A percentile compares a stretch with the other conserved stretches of the same genome.
phyloP scores from a whole-genome alignment of 768 basidiomycete genomes.

The Hygrophoropsis aurantiaca region DNA sequence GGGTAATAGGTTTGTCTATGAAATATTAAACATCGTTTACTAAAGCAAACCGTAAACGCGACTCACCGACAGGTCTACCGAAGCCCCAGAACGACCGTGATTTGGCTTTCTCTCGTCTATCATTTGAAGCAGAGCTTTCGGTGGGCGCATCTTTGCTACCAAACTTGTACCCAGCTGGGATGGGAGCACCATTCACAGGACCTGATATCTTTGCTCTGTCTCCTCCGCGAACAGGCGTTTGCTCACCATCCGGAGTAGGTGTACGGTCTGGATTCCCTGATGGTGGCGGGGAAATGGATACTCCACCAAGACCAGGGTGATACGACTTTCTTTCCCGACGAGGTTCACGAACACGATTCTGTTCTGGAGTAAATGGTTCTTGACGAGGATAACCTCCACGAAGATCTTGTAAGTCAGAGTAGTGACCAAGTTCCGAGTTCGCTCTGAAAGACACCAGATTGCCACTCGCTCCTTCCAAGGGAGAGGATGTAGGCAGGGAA shows the following conservation, averaged over 20 bases:
- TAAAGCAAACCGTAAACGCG: constrained; percentile 11
- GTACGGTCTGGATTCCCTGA: constrained; percentile 34
- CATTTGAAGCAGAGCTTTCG: constrained; percentile 44
- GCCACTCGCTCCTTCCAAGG: constrained; percentile 36
- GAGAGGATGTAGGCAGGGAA: constrained; percentile 51
- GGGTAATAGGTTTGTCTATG: constrained; percentile 37
- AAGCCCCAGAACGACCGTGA: constrained; percentile 94
- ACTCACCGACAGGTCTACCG: constrained; percentile 63
- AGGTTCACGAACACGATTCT: constrained; percentile 47
- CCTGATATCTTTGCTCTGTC: constrained; percentile 88
- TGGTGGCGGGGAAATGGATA: constrained; percentile 46
- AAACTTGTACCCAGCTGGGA: constrained; percentile 90
- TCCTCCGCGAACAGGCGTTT: constrained; percentile 49
- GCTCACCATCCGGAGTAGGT: constrained; percentile 49
- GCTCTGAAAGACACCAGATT: constrained; percentile 46
- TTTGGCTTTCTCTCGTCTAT: constrained; percentile 89
- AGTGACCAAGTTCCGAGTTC: constrained; percentile 82
- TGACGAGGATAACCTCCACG: constrained; percentile 29
- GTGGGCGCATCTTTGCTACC: constrained; percentile 67
- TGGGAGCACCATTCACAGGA: constrained; percentile 80
- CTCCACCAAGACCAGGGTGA: constrained; percentile 54
- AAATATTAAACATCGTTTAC: not conserved
- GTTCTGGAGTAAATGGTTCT: constrained; percentile 54
- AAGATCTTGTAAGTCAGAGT: constrained; percentile 58
- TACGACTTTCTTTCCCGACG: constrained; percentile 62